A percentile compares a stretch with the other conserved stretches of the same genome.
phyloP scores from a whole-genome alignment of 1,139 yeast species.

The Groenewaldozyma sp. region DNA sequence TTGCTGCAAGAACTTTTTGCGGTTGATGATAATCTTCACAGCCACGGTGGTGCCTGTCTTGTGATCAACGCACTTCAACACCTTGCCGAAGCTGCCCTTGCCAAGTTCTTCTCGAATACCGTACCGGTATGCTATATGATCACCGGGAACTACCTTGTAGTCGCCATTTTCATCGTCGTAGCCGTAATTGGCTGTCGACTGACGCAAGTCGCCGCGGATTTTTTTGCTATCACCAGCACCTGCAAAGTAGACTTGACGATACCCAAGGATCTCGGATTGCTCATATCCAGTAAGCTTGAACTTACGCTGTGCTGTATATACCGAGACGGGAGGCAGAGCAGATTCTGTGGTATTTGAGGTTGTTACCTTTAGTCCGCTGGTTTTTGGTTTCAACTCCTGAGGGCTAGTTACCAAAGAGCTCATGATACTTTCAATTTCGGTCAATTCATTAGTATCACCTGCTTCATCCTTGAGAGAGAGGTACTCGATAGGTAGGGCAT shows the following conservation, averaged over 20 bases:
- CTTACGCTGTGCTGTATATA: constrained; percentile 8
- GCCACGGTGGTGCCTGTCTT: constrained; percentile 52
- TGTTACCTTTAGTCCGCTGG: too few relatives aligned
- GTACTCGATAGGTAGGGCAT: too few relatives aligned
- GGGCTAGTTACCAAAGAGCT: not conserved
- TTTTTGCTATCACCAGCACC: constrained; percentile 27
- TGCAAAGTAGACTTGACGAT: constrained; percentile 36
- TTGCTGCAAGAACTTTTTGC: constrained; percentile 66
- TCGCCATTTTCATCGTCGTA: constrained; percentile 67
- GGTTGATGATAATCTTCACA: constrained; percentile 66
- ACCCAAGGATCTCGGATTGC: constrained; percentile 40
- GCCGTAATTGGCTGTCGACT: constrained; percentile 43
- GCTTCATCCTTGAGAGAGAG: too few relatives aligned
- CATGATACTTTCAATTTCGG: constrained; percentile 6
- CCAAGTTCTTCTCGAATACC: constrained; percentile 56
- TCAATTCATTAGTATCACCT: constrained; percentile 7
- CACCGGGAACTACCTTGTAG: constrained; percentile 47
- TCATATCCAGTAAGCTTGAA: constrained; percentile 34
- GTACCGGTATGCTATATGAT: constrained; percentile 71
- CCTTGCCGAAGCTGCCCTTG: constrained; percentile 80
- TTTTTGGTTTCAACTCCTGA: too few relatives aligned
- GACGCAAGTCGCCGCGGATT: constrained; percentile 34
- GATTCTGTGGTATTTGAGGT: too few relatives aligned
- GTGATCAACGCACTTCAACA: constrained; percentile 61
- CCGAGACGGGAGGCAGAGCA: too few relatives aligned